phyloP scores from a whole-genome alignment of 2,329 filamentous ascomycete genomes.

The Pestalotiopsis sp. region DNA sequence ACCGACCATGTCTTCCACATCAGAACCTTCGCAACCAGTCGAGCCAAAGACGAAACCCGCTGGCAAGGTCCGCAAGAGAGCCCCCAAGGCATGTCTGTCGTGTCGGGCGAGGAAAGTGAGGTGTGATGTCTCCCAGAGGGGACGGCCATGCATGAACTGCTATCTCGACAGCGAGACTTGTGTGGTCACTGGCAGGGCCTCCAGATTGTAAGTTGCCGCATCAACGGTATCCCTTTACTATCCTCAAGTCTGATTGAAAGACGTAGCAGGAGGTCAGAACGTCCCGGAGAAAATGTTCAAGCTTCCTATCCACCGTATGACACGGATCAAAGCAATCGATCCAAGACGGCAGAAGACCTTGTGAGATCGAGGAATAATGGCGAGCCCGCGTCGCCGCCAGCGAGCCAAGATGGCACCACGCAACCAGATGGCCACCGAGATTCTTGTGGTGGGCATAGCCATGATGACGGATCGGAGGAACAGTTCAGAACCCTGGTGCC shows the following conservation, averaged over 20 bases:
- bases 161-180: slow-evolving; percentile 51
- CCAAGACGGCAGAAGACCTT: slow-evolving; percentile 29
- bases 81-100: slow-evolving; percentile 53
- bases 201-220: slow-evolving; percentile 38
- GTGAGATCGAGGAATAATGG: slow-evolving; percentile 30
- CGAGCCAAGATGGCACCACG: slow-evolving; percentile 18
- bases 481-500: neutral
- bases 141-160: slow-evolving; percentile 54
- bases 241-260: neutral
- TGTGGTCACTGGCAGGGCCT: slow-evolving; percentile 42
- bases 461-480: neutral
- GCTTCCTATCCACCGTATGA: slow-evolving; percentile 32
- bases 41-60: slow-evolving; percentile 31
- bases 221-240: neutral
- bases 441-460: neutral
- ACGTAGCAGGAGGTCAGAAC: slow-evolving; percentile 7
- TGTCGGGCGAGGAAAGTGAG: slow-evolving; percentile 54
- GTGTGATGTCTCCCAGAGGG: slow-evolving; percentile 52
- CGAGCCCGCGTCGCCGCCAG: slow-evolving; percentile 21
- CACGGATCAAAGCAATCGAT: slow-evolving; percentile 25
- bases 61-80: slow-evolving; percentile 45
- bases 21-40: slow-evolving; percentile 23
- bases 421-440: slow-evolving; percentile 16
- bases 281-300: slow-evolving; percentile 27
- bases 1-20: slow-evolving; percentile 6